A percentile compares a stretch with the other conserved stretches of the same genome.
phyloP scores from a whole-genome alignment of 805 yeast species.

The Pichia thaimueangensis region DNA sequence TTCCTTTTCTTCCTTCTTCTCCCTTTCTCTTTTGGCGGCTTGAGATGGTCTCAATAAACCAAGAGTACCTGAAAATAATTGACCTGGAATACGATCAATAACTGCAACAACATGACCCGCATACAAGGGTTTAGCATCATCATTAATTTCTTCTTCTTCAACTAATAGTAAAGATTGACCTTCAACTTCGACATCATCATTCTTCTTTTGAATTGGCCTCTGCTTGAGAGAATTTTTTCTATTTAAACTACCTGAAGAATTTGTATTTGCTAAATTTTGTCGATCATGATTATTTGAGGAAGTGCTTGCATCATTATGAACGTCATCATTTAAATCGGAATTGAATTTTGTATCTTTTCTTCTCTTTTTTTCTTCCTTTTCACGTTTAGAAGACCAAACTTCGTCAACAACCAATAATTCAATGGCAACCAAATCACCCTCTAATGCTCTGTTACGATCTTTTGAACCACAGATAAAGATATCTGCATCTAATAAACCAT shows the following conservation, averaged over 20 bases:
- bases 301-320: conserved; percentile 76
- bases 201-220: conserved; percentile 94
- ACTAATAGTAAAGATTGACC: conserved; percentile 88
- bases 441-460: conserved; percentile 95
- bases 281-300: conserved; percentile 19
- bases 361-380: conserved; percentile 94
- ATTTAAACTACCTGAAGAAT: conserved; percentile 34
- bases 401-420: conserved; percentile 93
- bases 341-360: conserved; percentile 37
- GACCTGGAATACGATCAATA: conserved; percentile 95
- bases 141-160: conserved; percentile 94
- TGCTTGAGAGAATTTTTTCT: conserved; percentile 90
- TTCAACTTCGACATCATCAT: conserved; percentile 97
- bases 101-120: conserved; percentile 99
- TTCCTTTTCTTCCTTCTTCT: conserved; percentile 26
- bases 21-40: conserved; percentile 64
- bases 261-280: neutral
- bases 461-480: conserved; percentile 97
- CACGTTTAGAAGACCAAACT: conserved; percentile 94
- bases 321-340: conserved; percentile 52
- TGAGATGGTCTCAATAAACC: conserved; percentile 95
- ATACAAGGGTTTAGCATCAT: conserved; percentile 85
- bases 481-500: conserved; percentile 92
- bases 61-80: conserved; percentile 87
- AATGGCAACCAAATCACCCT: conserved; percentile 94